Evolutionary conservation across 73 alveolate species (phyloP), one percentile per base, ranked within the genome.

Genomic region (Urostyla sp.): DNA sequence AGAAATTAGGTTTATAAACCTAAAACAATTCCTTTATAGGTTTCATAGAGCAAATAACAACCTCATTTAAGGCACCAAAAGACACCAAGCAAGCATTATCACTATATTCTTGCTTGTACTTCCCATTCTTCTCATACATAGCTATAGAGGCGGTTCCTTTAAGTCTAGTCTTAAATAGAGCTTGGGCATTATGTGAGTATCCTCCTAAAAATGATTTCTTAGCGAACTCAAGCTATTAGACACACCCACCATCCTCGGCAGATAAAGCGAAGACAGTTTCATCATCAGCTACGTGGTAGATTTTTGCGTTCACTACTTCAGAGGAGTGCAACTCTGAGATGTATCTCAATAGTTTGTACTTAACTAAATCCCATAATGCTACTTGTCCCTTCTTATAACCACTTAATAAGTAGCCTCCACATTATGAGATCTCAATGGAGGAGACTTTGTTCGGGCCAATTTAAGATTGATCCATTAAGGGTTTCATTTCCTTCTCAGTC

Each of bases 381-480:
- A 84, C 51, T 23, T 84, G 34, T 11, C 92, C 92, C 27, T 52
- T 54, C 46, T 66, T 59, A 35, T 84, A 84, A 10, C 92, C 92
- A 26, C 88, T 63, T 7, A 84, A 53, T 24, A 84, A 52, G 36
- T 73, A 60, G 26, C 83, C 83, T 0, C 92, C 92, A 44, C 49
- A 69, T 5, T 55, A 51, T 15, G 88, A 75, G 54, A 84, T 61
- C 35, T 84, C 92, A 27, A 84, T 48, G 15, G 80, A 26, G 4
- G 84, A 32, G 5, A 84, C 92, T 45, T 72, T 52, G 50, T 84
- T 84, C 2, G 49, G 45, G 0, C 61, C 75, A 35, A 54, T 34
- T 8, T 67, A 38, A 24, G 63, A 18, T 35, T 74, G 61, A 35
- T 57, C 80, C 58, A 49, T 49, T 20, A 84, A 55, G 23, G 88